Percentiles rank a stretch among this genome's conserved stretches.
phyloP scores from a whole-genome alignment of 2,329 filamentous ascomycete species.

The Diplodia corticola region DNA sequence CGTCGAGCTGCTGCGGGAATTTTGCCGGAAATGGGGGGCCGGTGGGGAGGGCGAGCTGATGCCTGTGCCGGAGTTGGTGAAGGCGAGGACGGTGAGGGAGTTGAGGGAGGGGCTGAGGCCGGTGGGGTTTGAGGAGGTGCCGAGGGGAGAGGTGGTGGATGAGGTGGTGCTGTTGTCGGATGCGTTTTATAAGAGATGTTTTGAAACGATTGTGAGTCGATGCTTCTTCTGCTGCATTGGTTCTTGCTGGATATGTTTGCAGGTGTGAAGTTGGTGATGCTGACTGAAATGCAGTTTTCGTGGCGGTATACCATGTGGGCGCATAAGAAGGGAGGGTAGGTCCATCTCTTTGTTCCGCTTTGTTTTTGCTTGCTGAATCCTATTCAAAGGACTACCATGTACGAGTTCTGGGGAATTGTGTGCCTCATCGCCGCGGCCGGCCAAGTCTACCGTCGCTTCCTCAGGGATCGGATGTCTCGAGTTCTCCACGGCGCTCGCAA shows the following conservation, averaged over 20 bases:
- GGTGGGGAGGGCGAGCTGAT: neutral
- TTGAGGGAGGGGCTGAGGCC: neutral
- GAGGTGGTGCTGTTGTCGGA: conserved; percentile 1
- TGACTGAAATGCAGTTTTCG: neutral
- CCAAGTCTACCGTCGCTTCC: conserved; percentile 3
- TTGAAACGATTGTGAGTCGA: conserved; percentile 4
- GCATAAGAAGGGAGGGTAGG: conserved; percentile 5
- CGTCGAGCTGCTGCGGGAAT: neutral
- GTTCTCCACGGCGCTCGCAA: neutral
- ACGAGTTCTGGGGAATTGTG: conserved; percentile 6
- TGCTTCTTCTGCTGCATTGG: neutral
- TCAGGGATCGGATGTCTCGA: neutral
- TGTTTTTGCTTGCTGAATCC: neutral
- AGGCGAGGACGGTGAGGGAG: neutral
- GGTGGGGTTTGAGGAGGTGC: neutral
- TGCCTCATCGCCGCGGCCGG: neutral
- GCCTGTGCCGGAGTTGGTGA: neutral
- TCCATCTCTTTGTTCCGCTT: neutral
- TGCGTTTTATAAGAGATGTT: conserved; percentile 1
- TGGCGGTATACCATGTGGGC: conserved; percentile 14
- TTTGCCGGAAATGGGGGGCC: conserved; percentile 5
- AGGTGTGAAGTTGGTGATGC: neutral
- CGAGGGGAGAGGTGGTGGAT: neutral
- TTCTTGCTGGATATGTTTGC: neutral
- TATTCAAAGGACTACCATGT: neutral